Percentiles rank a stretch among this genome's conserved stretches.
Evolutionary conservation across 129 eudicot species (phyloP).

Genomic region (Artemisia argyi): DNA sequence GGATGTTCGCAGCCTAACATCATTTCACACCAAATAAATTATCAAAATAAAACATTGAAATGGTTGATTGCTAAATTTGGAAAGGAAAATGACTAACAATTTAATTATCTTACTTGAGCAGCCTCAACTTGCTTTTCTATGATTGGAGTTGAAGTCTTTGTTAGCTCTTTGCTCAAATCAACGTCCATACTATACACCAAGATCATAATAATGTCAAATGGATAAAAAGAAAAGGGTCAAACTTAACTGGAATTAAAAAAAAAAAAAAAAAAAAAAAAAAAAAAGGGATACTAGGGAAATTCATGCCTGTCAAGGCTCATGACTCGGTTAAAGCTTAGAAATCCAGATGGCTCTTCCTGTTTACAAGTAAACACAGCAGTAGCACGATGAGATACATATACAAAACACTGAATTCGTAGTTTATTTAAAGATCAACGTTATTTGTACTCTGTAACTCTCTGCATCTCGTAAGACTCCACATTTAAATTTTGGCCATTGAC

Average conservation of each 20-base stretch:
- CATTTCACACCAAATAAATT: slow-evolving; percentile 13
- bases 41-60: slow-evolving; percentile 8
- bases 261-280: too few relatives aligned
- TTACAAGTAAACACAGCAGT: slow-evolving; percentile 16
- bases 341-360: slow-evolving; percentile 90
- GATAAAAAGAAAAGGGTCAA: neutral
- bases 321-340: slow-evolving; percentile 83
- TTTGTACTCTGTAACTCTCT: neutral
- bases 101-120: slow-evolving; percentile 48
- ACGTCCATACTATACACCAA: slow-evolving; percentile 63
- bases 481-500: neutral
- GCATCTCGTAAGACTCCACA: neutral
- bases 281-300: slow-evolving; percentile 1
- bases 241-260: neutral
- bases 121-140: slow-evolving; percentile 48
- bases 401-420: neutral
- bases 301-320: slow-evolving; percentile 86
- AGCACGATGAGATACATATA: slow-evolving; percentile 17
- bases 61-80: neutral
- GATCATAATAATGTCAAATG: slow-evolving; percentile 18
- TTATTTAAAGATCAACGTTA: neutral
- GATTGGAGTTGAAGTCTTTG: slow-evolving; percentile 44
- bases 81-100: neutral
- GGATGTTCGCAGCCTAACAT: slow-evolving; percentile 35
- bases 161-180: slow-evolving; percentile 86